Evolutionary conservation across 441 rosid genomes (phyloP).

Genomic region (Breynia disticha): DNA sequence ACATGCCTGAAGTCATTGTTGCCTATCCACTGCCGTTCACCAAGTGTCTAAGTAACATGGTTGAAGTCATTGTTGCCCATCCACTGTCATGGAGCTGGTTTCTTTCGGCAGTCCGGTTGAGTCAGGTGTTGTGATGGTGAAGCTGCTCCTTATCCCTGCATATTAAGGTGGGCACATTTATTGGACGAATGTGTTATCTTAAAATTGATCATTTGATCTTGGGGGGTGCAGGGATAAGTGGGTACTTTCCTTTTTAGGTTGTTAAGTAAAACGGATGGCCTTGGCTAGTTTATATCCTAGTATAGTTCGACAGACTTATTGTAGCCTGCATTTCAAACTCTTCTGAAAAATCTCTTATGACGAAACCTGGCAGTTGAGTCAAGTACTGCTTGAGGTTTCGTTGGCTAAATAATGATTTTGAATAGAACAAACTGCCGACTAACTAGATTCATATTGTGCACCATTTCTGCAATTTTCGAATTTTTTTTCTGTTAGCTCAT

Average conservation of each 20-base stretch:
- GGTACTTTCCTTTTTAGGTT: slow-evolving; percentile 19
- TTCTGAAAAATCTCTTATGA: too few species aligned
- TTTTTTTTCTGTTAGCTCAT: not conserved
- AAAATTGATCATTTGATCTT: slow-evolving; percentile 60
- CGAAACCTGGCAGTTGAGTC: too few species aligned
- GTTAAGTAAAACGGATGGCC: slow-evolving; percentile 3
- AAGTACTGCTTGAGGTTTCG: too few species aligned
- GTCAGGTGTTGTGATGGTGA: slow-evolving; percentile 42
- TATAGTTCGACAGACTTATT: not conserved
- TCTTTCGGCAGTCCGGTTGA: slow-evolving; percentile 85
- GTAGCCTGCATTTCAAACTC: too few species aligned
- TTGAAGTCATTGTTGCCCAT: slow-evolving; percentile 41
- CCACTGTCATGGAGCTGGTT: slow-evolving; percentile 88
- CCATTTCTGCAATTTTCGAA: not conserved
- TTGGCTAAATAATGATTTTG: too few species aligned
- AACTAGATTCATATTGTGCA: too few species aligned
- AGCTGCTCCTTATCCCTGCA: slow-evolving; percentile 96
- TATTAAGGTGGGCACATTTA: slow-evolving; percentile 99
- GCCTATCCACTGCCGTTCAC: slow-evolving; percentile 38
- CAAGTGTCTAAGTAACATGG: slow-evolving; percentile 38
- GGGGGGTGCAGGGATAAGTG: slow-evolving; percentile 93
- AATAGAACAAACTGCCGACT: too few species aligned
- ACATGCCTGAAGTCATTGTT: slow-evolving; percentile 32
- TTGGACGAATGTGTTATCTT: slow-evolving; percentile 73
- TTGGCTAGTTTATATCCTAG: not conserved